These are phyloP conservation scores for Irpex lacteus DNA, from an alignment of 1,284 basidiomycete genomes.

Conservation along the genomic window DNA sequence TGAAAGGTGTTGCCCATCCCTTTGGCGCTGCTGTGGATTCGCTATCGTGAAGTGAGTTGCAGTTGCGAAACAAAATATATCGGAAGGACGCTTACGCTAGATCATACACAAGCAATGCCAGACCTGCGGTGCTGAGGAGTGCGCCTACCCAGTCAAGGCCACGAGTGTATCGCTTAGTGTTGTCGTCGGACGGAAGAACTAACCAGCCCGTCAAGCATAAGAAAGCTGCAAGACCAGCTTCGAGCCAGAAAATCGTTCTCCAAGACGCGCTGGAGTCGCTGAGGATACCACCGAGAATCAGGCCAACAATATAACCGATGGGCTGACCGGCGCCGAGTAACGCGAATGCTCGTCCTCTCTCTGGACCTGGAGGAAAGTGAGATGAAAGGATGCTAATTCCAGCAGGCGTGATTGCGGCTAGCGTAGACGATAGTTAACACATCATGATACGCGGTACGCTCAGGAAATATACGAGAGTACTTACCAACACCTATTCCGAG, in stretches of 20 bases:
- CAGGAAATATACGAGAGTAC: background rate
- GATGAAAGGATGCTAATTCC: slow-evolving; percentile 27
- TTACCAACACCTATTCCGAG: slow-evolving; percentile 30
- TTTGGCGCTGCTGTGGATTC: slow-evolving; percentile 29
- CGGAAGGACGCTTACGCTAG: slow-evolving; percentile 27
- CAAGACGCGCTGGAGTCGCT: slow-evolving; percentile 31
- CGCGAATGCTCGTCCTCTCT: slow-evolving; percentile 31
- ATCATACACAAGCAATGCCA: slow-evolving; percentile 32
- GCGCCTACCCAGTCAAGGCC: slow-evolving; percentile 36
- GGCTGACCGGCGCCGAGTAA: slow-evolving; percentile 33
- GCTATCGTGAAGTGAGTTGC: background rate
- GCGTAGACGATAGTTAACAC: background rate
- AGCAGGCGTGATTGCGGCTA: slow-evolving; percentile 28
- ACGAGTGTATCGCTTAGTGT: slow-evolving; percentile 26
- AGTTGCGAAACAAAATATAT: background rate
- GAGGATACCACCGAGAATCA: slow-evolving; percentile 32
- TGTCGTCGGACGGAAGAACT: slow-evolving; percentile 19
- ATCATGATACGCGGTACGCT: no score
- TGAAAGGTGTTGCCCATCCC: slow-evolving; percentile 34
- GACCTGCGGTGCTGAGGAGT: slow-evolving; percentile 28
- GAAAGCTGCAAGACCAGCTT: slow-evolving; percentile 29
- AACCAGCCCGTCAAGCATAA: slow-evolving; percentile 29
- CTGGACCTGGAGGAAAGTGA: slow-evolving; percentile 25
- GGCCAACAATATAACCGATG: slow-evolving; percentile 32
- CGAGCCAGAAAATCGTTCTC: slow-evolving; percentile 34